Conservation (phyloP, 148 eudicot genomes). For the Simmondsia chinensis region DNA sequence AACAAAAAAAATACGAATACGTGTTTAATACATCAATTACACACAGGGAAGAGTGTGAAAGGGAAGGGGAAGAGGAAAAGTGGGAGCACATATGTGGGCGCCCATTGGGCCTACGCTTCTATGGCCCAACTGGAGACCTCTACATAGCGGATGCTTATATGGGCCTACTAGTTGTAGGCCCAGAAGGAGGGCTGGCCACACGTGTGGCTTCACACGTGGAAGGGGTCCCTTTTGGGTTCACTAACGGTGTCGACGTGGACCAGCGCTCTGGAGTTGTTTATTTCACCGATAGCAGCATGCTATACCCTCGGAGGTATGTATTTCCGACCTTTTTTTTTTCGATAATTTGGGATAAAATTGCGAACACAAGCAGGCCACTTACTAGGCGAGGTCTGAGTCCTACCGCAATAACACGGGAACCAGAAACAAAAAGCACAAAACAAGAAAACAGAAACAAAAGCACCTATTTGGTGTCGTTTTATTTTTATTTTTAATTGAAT, state of each 20-base stretch:
- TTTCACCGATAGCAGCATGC: constrained; percentile 68
- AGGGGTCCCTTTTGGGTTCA: constrained; percentile 38
- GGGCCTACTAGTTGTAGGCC: constrained; percentile 83
- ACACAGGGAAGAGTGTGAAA: constrained; percentile 36
- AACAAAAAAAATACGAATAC: too few relatives aligned
- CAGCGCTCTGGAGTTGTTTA: constrained; percentile 42
- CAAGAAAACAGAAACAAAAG: too few relatives aligned
- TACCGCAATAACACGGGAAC: too few relatives aligned
- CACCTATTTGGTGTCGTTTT: too few relatives aligned
- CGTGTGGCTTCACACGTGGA: constrained; percentile 32
- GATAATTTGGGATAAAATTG: too few relatives aligned
- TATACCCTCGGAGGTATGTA: constrained; percentile 47
- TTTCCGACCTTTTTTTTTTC: too few relatives aligned
- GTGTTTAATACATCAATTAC: neutral
- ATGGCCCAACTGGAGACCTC: constrained; percentile 46
- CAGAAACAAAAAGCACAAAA: too few relatives aligned
- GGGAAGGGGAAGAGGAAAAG: constrained; percentile 20
- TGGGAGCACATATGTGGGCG: constrained; percentile 68
- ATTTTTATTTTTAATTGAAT: too few relatives aligned
- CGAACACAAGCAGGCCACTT: too few relatives aligned
- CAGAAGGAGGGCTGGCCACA: constrained; percentile 58
- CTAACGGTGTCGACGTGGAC: constrained; percentile 70
- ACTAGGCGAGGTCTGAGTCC: too few relatives aligned
- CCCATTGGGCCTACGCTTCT: constrained; percentile 68
- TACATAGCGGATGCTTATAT: constrained; percentile 74